Percentiles rank a stretch among this genome's conserved stretches.
These are phyloP conservation scores for Calonectria pseudoreteaudii DNA, from an alignment of 2,329 filamentous ascomycete genomes.

Conservation along the genomic window DNA sequence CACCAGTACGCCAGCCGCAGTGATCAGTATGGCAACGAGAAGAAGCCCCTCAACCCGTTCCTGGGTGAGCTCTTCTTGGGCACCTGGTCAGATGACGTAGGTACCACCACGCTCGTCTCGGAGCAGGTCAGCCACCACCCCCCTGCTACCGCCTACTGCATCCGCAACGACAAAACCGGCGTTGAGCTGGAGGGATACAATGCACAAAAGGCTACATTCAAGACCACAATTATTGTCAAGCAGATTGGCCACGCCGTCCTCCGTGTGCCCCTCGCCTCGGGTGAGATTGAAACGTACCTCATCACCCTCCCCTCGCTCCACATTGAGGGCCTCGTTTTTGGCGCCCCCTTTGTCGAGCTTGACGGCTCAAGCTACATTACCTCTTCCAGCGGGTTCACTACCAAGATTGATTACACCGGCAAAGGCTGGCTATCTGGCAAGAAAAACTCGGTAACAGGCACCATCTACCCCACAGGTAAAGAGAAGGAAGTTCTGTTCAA, in stretches of 20 bases:
- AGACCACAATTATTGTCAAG: slow-evolving; percentile 93
- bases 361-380: slow-evolving; percentile 87
- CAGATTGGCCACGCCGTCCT: slow-evolving; percentile 91
- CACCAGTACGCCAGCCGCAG: slow-evolving; percentile 83
- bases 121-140: slow-evolving; percentile 97
- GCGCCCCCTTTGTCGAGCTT: slow-evolving; percentile 90
- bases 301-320: slow-evolving; percentile 93
- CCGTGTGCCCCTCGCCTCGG: slow-evolving; percentile 69
- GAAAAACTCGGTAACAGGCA: slow-evolving; percentile 89
- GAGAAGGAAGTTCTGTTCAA: slow-evolving; percentile 84
- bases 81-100: slow-evolving; percentile 85
- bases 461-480: slow-evolving; percentile 75
- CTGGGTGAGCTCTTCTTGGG: slow-evolving; percentile 94
- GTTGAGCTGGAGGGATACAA: slow-evolving; percentile 90
- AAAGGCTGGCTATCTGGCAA: slow-evolving; percentile 96
- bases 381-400: slow-evolving; percentile 86
- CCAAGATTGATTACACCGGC: slow-evolving; percentile 92
- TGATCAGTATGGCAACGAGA: slow-evolving; percentile 88
- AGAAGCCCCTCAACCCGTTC: slow-evolving; percentile 98
- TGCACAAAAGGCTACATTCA: slow-evolving; percentile 95
- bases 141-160: slow-evolving; percentile 93
- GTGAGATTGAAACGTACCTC: slow-evolving; percentile 77
- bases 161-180: slow-evolving; percentile 86
- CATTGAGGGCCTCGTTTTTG: slow-evolving; percentile 91
- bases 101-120: slow-evolving; percentile 87